These are phyloP conservation scores for Biscogniauxia marginata DNA, from an alignment of 2,329 filamentous ascomycete species.

Conservation along the genomic window DNA sequence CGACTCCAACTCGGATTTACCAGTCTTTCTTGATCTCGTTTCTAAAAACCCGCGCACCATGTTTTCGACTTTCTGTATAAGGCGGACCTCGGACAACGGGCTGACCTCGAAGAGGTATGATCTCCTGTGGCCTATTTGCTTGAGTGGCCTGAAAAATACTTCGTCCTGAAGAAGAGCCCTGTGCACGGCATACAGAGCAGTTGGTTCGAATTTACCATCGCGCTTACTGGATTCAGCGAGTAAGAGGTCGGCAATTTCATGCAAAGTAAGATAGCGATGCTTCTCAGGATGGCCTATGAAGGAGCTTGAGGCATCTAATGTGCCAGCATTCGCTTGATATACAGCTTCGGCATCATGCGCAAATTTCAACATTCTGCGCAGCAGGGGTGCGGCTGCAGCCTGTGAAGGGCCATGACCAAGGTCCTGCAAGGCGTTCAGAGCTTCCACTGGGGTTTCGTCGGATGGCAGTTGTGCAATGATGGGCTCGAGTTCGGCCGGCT, in stretches of 20 bases:
- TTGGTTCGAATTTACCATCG: conserved; percentile 40
- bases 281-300: conserved; percentile 38
- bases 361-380: conserved; percentile 50
- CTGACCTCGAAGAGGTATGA: conserved; percentile 62
- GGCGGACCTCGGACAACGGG: conserved; percentile 51
- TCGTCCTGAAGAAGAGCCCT: conserved; percentile 60
- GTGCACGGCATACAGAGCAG: conserved; percentile 68
- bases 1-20: not conserved
- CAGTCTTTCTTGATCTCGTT: conserved; percentile 19
- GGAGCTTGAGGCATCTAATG: conserved; percentile 45
- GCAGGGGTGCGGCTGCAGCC: conserved; percentile 40
- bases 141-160: conserved; percentile 56
- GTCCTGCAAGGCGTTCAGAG: conserved; percentile 39
- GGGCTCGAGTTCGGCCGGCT: conserved; percentile 40
- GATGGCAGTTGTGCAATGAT: conserved; percentile 39
- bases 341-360: conserved; percentile 40
- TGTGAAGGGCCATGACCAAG: conserved; percentile 42
- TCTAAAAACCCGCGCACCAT: conserved; percentile 56
- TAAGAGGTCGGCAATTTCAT: conserved; percentile 48
- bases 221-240: conserved; percentile 37
- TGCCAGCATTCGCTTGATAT: conserved; percentile 47
- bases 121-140: conserved; percentile 49
- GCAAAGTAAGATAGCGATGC: conserved; percentile 48
- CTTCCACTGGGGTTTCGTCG: conserved; percentile 24
- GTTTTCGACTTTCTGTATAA: conserved; percentile 48